Evolutionary conservation across 2,329 filamentous ascomycete species (phyloP).

Genomic region (Phaeosphaeria sp.): DNA sequence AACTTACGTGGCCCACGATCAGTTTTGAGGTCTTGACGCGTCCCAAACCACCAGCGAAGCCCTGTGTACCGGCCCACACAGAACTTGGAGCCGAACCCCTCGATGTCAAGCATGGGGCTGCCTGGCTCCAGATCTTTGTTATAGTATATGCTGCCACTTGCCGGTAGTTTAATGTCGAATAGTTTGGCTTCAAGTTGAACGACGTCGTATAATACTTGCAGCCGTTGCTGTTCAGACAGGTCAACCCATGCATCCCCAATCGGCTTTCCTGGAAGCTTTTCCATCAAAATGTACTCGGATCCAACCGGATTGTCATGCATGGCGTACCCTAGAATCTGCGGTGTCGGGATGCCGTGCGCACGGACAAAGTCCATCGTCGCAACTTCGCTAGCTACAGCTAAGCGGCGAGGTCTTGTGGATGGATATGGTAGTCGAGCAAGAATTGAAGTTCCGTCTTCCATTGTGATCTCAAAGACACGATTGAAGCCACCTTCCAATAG

Average conservation of each 20-base stretch:
- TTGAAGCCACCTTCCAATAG: conserved; percentile 48
- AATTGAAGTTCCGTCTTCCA: conserved; percentile 35
- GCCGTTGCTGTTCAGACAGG: conserved; percentile 25
- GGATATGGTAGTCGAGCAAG: conserved; percentile 46
- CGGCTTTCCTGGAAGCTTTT: conserved; percentile 27
- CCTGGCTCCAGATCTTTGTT: conserved; percentile 9
- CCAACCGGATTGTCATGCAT: conserved; percentile 27
- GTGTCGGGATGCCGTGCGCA: conserved; percentile 29
- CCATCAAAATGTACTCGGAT: conserved; percentile 43
- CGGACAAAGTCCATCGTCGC: conserved; percentile 45
- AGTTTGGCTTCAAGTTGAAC: conserved; percentile 28
- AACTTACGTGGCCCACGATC: conserved; percentile 34
- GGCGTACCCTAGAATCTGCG: conserved; percentile 30
- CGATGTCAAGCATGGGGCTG: conserved; percentile 16
- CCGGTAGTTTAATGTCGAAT: conserved; percentile 22
- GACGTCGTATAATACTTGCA: conserved; percentile 22
- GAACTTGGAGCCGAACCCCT: conserved; percentile 14
- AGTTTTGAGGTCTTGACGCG: conserved; percentile 21
- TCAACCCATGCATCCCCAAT: conserved; percentile 30
- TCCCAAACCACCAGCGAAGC: conserved; percentile 26
- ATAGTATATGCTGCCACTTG: conserved; percentile 36
- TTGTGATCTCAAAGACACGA: conserved; percentile 37
- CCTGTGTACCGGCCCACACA: conserved; percentile 30
- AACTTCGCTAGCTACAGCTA: conserved; percentile 48
- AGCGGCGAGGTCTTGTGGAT: conserved; percentile 30